Percentiles rank a stretch among this genome's conserved stretches.
Evolutionary conservation across 148 eudicot genomes (phyloP).

Genomic region (Linanthus parryae): DNA sequence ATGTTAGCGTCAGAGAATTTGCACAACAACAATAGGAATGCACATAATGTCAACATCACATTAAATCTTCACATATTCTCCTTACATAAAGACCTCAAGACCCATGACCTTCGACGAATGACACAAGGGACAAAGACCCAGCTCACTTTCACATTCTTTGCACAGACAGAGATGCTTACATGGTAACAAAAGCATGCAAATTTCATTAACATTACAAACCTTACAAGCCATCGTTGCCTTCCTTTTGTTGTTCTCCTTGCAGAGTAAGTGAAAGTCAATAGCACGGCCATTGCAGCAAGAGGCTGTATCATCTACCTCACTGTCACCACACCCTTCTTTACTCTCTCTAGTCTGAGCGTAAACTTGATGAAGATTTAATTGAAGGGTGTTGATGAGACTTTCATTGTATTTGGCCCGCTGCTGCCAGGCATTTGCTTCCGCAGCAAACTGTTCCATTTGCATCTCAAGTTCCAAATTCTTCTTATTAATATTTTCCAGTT

Average conservation of each 20-base stretch:
- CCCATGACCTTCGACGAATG: slow-evolving; percentile 38
- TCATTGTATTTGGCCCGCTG: slow-evolving; percentile 45
- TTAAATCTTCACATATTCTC: slow-evolving; percentile 7
- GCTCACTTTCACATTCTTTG: slow-evolving; percentile 56
- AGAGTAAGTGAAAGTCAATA: slow-evolving; percentile 37
- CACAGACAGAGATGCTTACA: slow-evolving; percentile 70
- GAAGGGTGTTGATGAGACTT: slow-evolving; percentile 43
- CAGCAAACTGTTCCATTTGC: slow-evolving; percentile 37
- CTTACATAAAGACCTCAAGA: slow-evolving; percentile 52
- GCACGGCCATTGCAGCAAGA: slow-evolving; percentile 57
- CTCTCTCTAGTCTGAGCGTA: slow-evolving; percentile 51
- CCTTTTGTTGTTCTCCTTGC: slow-evolving; percentile 31
- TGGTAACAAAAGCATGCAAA: slow-evolving; percentile 58
- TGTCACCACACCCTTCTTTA: slow-evolving; percentile 71
- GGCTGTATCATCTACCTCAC: slow-evolving; percentile 60
- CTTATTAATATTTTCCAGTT: slow-evolving; percentile 37
- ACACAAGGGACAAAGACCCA: slow-evolving; percentile 53
- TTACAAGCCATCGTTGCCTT: slow-evolving; percentile 42
- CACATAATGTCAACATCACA: neutral
- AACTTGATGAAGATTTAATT: slow-evolving; percentile 44
- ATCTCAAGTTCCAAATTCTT: slow-evolving; percentile 50
- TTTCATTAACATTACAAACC: slow-evolving; percentile 49
- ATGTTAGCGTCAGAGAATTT: no score
- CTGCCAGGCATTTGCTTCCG: slow-evolving; percentile 55
- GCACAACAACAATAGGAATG: neutral